Conservation (phyloP, 371 early-diverging fungal species). For the Lichtheimia hyalospora region DNA sequence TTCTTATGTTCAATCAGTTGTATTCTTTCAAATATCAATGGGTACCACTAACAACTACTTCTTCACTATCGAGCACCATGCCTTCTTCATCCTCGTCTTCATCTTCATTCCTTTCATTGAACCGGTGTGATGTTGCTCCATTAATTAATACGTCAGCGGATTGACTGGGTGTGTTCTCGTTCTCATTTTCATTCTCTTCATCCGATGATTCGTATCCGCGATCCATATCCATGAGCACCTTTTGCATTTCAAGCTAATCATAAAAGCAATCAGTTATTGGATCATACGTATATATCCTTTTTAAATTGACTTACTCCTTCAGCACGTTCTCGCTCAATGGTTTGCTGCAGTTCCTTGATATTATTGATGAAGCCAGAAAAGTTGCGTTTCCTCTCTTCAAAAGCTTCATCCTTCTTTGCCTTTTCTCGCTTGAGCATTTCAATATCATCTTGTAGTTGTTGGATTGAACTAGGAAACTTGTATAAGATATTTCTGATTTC, state of each 20-base stretch:
- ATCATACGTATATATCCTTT: background rate
- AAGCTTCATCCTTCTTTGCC: conserved; percentile 21
- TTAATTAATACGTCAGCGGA: conserved; percentile 6
- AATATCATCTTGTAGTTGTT: conserved; percentile 31
- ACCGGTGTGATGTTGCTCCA: conserved; percentile 14
- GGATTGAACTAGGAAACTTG: conserved; percentile 29
- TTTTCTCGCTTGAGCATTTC: conserved; percentile 39
- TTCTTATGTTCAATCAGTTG: no score
- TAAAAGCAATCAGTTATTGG: background rate
- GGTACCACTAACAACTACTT: conserved; percentile 5
- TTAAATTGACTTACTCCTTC: conserved; percentile 22
- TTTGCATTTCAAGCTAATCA: conserved; percentile 32
- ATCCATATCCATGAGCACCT: conserved; percentile 39
- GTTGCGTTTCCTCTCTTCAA: conserved; percentile 30
- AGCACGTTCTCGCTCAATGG: conserved; percentile 38
- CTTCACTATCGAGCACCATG: conserved; percentile 22
- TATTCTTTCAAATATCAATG: background rate
- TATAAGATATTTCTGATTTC: background rate
- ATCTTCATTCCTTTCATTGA: conserved; percentile 24
- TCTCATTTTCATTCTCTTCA: conserved; percentile 20
- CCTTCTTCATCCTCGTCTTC: conserved; percentile 30
- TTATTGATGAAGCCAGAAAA: conserved; percentile 21
- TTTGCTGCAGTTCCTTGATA: conserved; percentile 30
- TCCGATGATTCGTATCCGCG: conserved; percentile 42
- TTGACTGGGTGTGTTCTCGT: conserved; percentile 6